A percentile compares a stretch with the other conserved stretches of the same genome.
Evolutionary conservation across 2,329 filamentous ascomycete genomes (phyloP).

Genomic region (Amesomyces nigricolor): DNA sequence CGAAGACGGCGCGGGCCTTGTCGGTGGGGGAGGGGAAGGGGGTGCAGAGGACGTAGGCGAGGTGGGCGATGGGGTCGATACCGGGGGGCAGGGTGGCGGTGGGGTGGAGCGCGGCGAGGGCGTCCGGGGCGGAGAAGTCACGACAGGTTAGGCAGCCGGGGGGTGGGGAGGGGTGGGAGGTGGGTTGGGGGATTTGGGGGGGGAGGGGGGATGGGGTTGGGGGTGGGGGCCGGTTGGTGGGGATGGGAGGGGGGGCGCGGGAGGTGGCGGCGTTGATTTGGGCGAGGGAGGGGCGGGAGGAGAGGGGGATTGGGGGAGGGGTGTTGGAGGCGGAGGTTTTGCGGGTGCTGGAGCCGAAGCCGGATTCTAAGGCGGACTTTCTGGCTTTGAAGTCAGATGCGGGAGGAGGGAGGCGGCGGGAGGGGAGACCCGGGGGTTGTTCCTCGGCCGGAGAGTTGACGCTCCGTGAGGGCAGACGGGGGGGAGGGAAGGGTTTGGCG

Average conservation of each 20-base stretch:
- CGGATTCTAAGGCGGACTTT: conserved; percentile 29
- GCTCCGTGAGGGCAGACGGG: conserved; percentile 47
- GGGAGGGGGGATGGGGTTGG: conserved; percentile 1
- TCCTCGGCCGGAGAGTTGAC: conserved; percentile 43
- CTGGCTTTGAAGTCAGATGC: conserved; percentile 30
- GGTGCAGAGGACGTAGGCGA: conserved; percentile 71
- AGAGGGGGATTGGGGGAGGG: conserved; percentile 47
- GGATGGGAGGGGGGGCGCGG: conserved; percentile 27
- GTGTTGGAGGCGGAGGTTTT: conserved; percentile 32
- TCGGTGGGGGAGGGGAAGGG: conserved; percentile 80
- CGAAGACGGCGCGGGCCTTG: conserved; percentile 88
- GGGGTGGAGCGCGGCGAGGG: conserved; percentile 71
- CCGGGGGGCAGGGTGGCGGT: conserved; percentile 60
- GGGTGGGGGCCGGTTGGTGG: conserved; percentile 26
- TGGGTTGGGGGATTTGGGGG: conserved; percentile 8
- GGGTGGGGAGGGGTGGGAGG: not conserved
- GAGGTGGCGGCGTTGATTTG: conserved; percentile 44
- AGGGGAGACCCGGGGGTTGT: conserved; percentile 45
- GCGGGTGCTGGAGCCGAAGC: conserved; percentile 22
- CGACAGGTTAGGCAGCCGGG: conserved; percentile 69
- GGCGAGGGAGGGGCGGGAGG: conserved; percentile 47
- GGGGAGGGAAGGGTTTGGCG: conserved; percentile 40
- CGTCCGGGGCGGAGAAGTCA: conserved; percentile 79
- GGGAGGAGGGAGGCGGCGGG: conserved; percentile 38
- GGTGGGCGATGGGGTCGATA: conserved; percentile 58